Evolutionary conservation across 805 yeast species (phyloP).

Genomic region (Torulaspora microellipsoides): DNA sequence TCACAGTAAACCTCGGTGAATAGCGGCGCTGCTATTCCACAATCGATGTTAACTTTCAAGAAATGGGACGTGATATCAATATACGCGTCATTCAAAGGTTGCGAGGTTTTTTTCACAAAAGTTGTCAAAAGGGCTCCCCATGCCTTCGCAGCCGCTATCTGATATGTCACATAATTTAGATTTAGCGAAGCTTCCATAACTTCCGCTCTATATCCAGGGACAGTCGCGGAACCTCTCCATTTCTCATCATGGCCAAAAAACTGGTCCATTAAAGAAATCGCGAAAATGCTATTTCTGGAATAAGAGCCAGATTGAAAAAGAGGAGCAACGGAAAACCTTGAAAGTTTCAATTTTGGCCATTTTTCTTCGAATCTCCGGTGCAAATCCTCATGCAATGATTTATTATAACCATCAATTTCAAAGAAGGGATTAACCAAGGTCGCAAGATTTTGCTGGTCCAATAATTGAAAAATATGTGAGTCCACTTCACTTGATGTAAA

Average conservation of each 20-base stretch:
- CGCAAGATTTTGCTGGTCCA: constrained; percentile 39
- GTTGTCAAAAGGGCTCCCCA: constrained; percentile 76
- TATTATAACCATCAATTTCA: constrained; percentile 44
- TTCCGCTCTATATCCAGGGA: constrained; percentile 41
- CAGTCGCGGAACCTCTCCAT: constrained; percentile 38
- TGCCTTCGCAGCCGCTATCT: constrained; percentile 63
- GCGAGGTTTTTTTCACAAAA: constrained; percentile 43
- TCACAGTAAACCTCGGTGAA: constrained; percentile 52
- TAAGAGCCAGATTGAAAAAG: constrained; percentile 43
- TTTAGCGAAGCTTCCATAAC: constrained; percentile 58
- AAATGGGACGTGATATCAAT: constrained; percentile 43
- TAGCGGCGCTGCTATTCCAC: constrained; percentile 46
- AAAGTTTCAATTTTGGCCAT: constrained; percentile 45
- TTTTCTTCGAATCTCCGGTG: constrained; percentile 42
- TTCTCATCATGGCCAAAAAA: constrained; percentile 42
- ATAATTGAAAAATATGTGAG: constrained; percentile 41
- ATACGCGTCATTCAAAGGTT: constrained; percentile 34
- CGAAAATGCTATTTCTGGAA: constrained; percentile 53
- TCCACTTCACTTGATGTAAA: constrained; percentile 48
- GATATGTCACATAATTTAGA: constrained; percentile 60
- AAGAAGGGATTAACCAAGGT: constrained; percentile 36
- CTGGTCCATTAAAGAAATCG: constrained; percentile 58
- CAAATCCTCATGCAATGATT: constrained; percentile 43
- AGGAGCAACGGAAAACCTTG: constrained; percentile 49
- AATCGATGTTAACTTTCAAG: constrained; percentile 47